Evolutionary conservation across 805 yeast species (phyloP).

Genomic region (Candida manassasensis): DNA sequence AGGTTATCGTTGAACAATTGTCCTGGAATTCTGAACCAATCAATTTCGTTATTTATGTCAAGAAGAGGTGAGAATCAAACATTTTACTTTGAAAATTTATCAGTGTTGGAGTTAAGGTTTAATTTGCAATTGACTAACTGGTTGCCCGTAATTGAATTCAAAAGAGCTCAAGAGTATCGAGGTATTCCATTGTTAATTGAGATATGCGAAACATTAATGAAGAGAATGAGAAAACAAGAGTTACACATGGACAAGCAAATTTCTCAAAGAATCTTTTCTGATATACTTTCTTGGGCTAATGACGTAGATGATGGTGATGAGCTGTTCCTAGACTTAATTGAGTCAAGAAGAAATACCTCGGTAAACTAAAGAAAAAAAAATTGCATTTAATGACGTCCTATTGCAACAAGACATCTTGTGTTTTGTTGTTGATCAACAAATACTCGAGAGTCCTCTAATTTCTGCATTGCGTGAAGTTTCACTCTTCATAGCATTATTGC

Average conservation of each 20-base stretch:
- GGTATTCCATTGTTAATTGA: constrained; percentile 61
- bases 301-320: constrained; percentile 36
- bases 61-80: background rate
- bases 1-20: constrained; percentile 78
- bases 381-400: too few species aligned
- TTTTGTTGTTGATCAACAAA: too few species aligned
- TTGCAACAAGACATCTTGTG: too few species aligned
- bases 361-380: too few species aligned
- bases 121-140: constrained; percentile 53
- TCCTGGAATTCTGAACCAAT: constrained; percentile 49
- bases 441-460: too few species aligned
- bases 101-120: constrained; percentile 75
- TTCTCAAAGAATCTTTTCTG: constrained; percentile 55
- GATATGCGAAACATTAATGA: constrained; percentile 68
- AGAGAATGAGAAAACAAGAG: constrained; percentile 58
- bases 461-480: too few species aligned
- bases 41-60: constrained; percentile 46
- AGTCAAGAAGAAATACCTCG: background rate
- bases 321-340: constrained; percentile 3
- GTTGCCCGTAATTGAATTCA: constrained; percentile 64
- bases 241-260: constrained; percentile 50
- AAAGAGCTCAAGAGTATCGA: constrained; percentile 43
- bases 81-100: constrained; percentile 52
- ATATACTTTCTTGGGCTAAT: constrained; percentile 62
- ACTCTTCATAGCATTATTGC: too few species aligned